Evolutionary conservation across 2,329 filamentous ascomycete genomes (phyloP), one percentile per base, ranked within the genome.

Genomic region (Kalmusia sp.): DNA sequence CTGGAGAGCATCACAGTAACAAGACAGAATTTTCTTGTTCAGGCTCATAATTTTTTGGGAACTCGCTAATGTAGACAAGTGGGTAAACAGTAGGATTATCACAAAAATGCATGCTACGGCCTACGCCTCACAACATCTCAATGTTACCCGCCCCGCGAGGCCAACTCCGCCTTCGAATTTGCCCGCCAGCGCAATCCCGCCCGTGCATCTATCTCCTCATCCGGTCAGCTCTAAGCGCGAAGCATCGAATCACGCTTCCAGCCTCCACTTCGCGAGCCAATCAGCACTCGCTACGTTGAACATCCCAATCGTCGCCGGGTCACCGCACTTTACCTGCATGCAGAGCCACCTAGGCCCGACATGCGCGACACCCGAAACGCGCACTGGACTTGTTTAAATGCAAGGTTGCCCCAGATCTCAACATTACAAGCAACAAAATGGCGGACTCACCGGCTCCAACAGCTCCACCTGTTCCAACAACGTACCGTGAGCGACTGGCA

Each of bases 281-380:
- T 73, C 61, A 71, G 55, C 47, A 45, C 22, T 33, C 65, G 70
- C 70, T 71, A 72, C 69, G 70, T 73, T 69, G 64, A 67, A 55
- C 61, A 62, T 61, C 66, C 54, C 56, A 63, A 68, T 63, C 65
- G 55, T 52, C 55, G 52, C 64, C 64, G 61, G 61, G 67, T 65
- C 68, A 70, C 69, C 65, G 64, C 59, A 66, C 65, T 65, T 66
- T 65, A 54, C 60, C 57, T 63, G 60, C 69, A 72, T 64, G 65
- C 66, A 67, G 57, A 59, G 62, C 64, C 65, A 65, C 63, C 61
- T 64, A 59, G 62, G 59, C 61, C 59, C 57, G 52, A 51, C 53
- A 47, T 49, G 52, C 58, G 51, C 55, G 52, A 48, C 60, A 66
- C 69, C 63, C 59, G 65, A 70, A 62, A 57, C 60, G 62, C 56